Evolutionary conservation across 768 basidiomycete genomes (phyloP).

Genomic region (Podaxis mareebaensis): DNA sequence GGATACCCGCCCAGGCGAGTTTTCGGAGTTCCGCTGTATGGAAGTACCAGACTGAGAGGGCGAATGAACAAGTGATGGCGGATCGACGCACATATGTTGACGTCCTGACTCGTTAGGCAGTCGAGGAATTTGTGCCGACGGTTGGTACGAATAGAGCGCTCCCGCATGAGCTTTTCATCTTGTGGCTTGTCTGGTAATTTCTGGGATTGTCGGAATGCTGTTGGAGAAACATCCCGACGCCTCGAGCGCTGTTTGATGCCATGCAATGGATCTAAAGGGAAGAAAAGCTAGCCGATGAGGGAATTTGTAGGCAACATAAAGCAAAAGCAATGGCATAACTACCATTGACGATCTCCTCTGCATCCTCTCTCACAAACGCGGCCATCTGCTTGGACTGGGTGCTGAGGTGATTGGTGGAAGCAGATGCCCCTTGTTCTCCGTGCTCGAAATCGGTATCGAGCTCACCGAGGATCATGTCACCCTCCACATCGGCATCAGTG

Average conservation of each 20-base stretch:
- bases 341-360: constrained; percentile 80
- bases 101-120: constrained; percentile 72
- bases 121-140: constrained; percentile 81
- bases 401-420: constrained; percentile 27
- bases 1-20: constrained; percentile 94
- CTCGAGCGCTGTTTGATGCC: constrained; percentile 48
- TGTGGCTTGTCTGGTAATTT: constrained; percentile 26
- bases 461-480: constrained; percentile 77
- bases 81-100: constrained; percentile 70
- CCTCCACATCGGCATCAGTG: constrained; percentile 67
- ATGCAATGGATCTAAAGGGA: constrained; percentile 56
- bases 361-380: constrained; percentile 61
- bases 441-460: constrained; percentile 56
- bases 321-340: constrained; percentile 23
- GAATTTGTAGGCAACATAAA: constrained; percentile 14
- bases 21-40: constrained; percentile 73
- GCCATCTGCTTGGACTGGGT: constrained; percentile 46
- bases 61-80: neutral
- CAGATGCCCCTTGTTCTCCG: constrained; percentile 23
- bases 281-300: constrained; percentile 28
- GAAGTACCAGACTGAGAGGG: constrained; percentile 27
- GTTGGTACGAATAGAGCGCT: constrained; percentile 77
- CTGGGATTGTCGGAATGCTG: constrained; percentile 23
- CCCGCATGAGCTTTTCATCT: constrained; percentile 60
- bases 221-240: constrained; percentile 36